A percentile compares a stretch with the other conserved stretches of the same genome.
Evolutionary conservation across 257 asterid genomes (phyloP).

Genomic region (Nicotiana obtusifolia): DNA sequence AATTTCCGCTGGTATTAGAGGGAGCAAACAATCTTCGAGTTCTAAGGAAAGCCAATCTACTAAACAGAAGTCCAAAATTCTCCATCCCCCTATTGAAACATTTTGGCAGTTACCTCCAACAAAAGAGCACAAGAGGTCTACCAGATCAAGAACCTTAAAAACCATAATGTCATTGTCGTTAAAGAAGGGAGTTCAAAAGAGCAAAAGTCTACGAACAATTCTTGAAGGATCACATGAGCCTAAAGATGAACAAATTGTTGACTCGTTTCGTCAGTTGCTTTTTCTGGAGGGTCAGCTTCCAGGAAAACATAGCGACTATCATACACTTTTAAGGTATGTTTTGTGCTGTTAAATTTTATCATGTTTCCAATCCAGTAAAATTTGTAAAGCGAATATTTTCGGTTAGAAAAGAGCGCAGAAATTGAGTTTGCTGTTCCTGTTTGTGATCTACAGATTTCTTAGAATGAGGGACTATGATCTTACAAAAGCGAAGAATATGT

Average conservation of each 20-base stretch:
- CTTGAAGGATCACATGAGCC: slow-evolving; percentile 50
- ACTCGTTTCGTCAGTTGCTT: slow-evolving; percentile 50
- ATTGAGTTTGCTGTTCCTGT: neutral
- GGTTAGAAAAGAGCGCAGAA: neutral
- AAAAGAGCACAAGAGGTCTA: slow-evolving; percentile 13
- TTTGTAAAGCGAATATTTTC: neutral
- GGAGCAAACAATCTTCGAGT: slow-evolving; percentile 14
- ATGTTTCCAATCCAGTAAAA: neutral
- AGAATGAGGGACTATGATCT: slow-evolving; percentile 65
- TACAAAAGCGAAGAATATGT: slow-evolving; percentile 48
- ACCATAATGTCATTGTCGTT: slow-evolving; percentile 29
- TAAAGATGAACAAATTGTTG: slow-evolving; percentile 43
- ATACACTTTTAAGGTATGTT: slow-evolving; percentile 56
- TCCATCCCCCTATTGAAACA: slow-evolving; percentile 49
- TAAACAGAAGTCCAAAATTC: slow-evolving; percentile 18
- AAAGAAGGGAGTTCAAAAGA: slow-evolving; percentile 25
- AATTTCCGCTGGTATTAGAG: slow-evolving; percentile 22
- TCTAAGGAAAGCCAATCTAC: slow-evolving; percentile 15
- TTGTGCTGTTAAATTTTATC: neutral
- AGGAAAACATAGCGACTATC: slow-evolving; percentile 45
- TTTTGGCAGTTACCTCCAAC: slow-evolving; percentile 40
- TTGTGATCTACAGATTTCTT: slow-evolving; percentile 47
- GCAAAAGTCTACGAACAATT: slow-evolving; percentile 24
- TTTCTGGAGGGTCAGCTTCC: slow-evolving; percentile 37
- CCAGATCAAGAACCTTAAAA: slow-evolving; percentile 13